Evolutionary conservation across 345 rosid species (phyloP), one percentile per base, ranked within the genome.

Genomic region (Syzygium oleosum): DNA sequence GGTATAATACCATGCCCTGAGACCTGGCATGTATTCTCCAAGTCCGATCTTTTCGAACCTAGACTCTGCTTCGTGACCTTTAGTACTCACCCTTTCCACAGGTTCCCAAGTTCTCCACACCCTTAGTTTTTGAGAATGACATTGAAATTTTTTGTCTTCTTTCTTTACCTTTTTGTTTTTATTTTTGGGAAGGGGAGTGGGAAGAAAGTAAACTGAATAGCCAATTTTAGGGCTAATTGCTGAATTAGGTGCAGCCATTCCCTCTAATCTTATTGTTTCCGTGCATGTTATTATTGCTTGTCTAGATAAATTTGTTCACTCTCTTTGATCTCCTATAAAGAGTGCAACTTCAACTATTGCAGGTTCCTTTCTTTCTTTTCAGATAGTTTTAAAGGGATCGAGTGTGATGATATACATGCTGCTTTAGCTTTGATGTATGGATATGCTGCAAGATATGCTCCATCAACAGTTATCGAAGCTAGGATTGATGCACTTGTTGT

Each of bases 401-500:
- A 97, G 89, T 96, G 98, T 86, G 99, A 97, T 92, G 98, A 97
- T 91, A 96, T 97, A 92, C 98, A 97, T 91, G 99, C 99, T 90
- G 99, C 99, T 89, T 92, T 97, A 91, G 99, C 99, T 88, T 91
- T 97, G 92, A 97, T 97, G 99, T 97, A 97, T 89, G 99, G 99
- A 91, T 97, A 96, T 95, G 99, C 99, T 88, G 99, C 99, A 87
- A 95, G 95, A 94, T 97, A 97, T 93, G 99, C 99, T 58, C 99
- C 99, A 52, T 92, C 99, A 88, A 90, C 97, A 46, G 98, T 97
- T 88, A 97, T 97, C 91, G 99, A 97, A 93, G 99, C 99, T 89
- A 94, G 99, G 92, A 97, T 97, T 87, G 97, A 97, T 90, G 99
- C 99, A 59, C 98, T 97, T 88, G 93, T 97, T 90, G 99, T 97